phyloP scores from a whole-genome alignment of 768 basidiomycete species.

The Rhodotorula babjevae region DNA sequence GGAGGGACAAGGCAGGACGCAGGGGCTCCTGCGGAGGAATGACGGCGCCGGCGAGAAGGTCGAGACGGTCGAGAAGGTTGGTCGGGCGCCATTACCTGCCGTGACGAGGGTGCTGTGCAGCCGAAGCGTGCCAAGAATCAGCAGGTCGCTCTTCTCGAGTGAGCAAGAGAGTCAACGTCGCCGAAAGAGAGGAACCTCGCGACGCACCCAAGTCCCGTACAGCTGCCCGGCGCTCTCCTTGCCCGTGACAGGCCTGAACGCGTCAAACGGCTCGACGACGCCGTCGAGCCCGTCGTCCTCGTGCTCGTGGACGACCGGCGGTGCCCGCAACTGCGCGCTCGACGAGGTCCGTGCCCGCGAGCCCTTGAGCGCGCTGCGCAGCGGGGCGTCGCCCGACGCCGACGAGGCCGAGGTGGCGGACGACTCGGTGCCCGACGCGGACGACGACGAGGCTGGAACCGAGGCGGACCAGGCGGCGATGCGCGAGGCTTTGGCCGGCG shows the following conservation, averaged over 20 bases:
- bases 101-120: not conserved
- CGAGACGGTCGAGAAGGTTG: too few relatives aligned
- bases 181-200: not conserved
- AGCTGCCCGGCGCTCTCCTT: not conserved
- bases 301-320: too few relatives aligned
- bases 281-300: slow-evolving; percentile 6
- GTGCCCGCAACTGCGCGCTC: too few relatives aligned
- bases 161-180: too few relatives aligned
- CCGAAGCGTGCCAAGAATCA: not conserved
- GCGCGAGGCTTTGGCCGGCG: slow-evolving; percentile 24
- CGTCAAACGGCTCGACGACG: slow-evolving; percentile 5
- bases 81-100: not conserved
- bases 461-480: slow-evolving; percentile 34
- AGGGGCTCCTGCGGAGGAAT: too few relatives aligned
- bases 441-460: not conserved
- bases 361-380: slow-evolving; percentile 14
- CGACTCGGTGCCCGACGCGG: not conserved
- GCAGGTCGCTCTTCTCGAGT: too few relatives aligned
- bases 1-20: too few relatives aligned
- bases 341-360: not conserved
- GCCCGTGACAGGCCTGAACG: slow-evolving; percentile 1
- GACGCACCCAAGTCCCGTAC: slow-evolving; percentile 16
- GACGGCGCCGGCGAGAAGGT: too few relatives aligned
- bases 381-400: not conserved
- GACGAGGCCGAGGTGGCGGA: not conserved